Evolutionary conservation across 192 early-diverging fungal species (phyloP), one percentile per base, ranked within the genome.

Genomic region (Borealophlyctis nickersoniae): DNA sequence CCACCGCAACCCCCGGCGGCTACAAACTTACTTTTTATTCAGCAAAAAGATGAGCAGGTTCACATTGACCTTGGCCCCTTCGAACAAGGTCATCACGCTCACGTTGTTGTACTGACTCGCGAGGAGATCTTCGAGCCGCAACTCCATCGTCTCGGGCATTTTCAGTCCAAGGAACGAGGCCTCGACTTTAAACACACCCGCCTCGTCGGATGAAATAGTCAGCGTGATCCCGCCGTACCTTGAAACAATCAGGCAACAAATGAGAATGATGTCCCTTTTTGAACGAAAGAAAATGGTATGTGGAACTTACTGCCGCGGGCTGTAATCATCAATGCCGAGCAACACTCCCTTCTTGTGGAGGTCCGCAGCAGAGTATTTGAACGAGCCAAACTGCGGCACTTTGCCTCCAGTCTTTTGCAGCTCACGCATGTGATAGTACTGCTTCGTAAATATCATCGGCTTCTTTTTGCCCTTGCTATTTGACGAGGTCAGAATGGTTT

Each of bases 311-410:
- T 92, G 88, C 58, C 89, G 89, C 56, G 89, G 89, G 49, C 79
- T 77, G 39, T 92, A 84, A 34, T 89, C 94, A 22, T 89, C 88
- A 11, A 99, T 74, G 36, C 88, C 86, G 24, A 98, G 69, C 36
- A 99, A 76, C 3, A 99, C 92, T 56, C 95, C 94, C 73, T 92
- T 91, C 66, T 96, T 90, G 67, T 92, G 84, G 56, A 99, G 77
- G 57, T 92, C 86, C 66, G 92, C 87, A 1, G 96, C 98, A 19
- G 91, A 91, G 79, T 96, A 99, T 86, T 98, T 98, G 86, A 86
- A 97, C 49, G 96, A 98, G 2, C 98, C 98, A 74, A 94, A 98
- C 65, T 90, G 82, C 0, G 98, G 98, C 31, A 98, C 90, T 4
- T 77, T 83, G 23, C 95, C 96, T n/a, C n/a, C n/a, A 19, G 71